Percentiles rank a stretch among this genome's conserved stretches.
Evolutionary conservation across 2,329 filamentous ascomycete genomes (phyloP).

Genomic region (Microcyclosporella mali): DNA sequence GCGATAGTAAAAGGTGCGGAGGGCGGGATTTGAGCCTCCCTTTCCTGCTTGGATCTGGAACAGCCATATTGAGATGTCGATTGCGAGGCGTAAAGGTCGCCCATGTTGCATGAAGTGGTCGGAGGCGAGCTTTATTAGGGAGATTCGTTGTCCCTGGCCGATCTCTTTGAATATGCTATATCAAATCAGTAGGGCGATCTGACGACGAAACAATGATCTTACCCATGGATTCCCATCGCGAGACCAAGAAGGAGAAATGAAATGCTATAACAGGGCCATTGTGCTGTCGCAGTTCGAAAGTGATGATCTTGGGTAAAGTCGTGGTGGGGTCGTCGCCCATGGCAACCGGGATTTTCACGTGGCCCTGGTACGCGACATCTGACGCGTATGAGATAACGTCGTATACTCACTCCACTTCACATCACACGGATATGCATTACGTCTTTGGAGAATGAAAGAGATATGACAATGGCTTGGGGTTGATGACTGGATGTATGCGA

Average conservation of each 20-base stretch:
- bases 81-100: slow-evolving; percentile 74
- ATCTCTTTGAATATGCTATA: slow-evolving; percentile 83
- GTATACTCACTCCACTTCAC: too few relatives aligned
- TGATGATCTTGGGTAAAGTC: too few relatives aligned
- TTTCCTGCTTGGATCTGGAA: slow-evolving; percentile 84
- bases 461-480: too few relatives aligned
- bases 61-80: slow-evolving; percentile 96
- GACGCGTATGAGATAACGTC: too few relatives aligned
- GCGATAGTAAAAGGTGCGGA: slow-evolving; percentile 89
- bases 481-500: too few relatives aligned
- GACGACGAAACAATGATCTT: background rate
- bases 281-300: too few relatives aligned
- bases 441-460: too few relatives aligned
- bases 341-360: too few relatives aligned
- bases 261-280: slow-evolving; percentile 4
- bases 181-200: slow-evolving; percentile 6
- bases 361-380: too few relatives aligned
- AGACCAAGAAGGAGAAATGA: background rate
- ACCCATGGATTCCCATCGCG: slow-evolving; percentile 28
- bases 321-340: too few relatives aligned
- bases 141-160: slow-evolving; percentile 69
- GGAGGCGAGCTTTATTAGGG: slow-evolving; percentile 75
- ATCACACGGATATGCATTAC: too few relatives aligned
- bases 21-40: slow-evolving; percentile 80
- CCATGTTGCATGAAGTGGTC: slow-evolving; percentile 65